Percentiles rank a stretch among this genome's conserved stretches.
Evolutionary conservation across 345 rosid genomes (phyloP).

Genomic region (Rubroshorea leprosula): DNA sequence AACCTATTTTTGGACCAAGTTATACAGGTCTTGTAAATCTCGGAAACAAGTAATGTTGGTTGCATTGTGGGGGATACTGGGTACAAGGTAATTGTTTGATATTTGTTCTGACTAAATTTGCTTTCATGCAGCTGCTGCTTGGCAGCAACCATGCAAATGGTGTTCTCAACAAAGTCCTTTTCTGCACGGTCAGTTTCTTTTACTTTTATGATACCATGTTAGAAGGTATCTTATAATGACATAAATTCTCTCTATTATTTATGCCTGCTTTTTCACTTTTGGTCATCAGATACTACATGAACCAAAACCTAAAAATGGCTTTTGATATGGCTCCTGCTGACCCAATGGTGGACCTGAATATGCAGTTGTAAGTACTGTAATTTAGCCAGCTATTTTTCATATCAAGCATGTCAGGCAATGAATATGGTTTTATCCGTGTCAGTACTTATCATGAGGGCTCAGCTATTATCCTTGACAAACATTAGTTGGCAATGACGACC

Average conservation of each 20-base stretch:
- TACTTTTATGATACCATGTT: constrained; percentile 5
- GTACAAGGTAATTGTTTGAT: constrained; percentile 8
- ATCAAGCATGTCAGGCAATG: too few species aligned
- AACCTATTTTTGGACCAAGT: constrained; percentile 87
- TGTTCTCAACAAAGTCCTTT: constrained; percentile 72
- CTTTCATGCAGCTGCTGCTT: constrained; percentile 78
- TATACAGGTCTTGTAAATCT: constrained; percentile 96
- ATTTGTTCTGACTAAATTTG: constrained; percentile 2
- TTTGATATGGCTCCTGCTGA: constrained; percentile 91
- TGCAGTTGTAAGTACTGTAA: constrained; percentile 72
- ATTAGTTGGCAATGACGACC: too few species aligned
- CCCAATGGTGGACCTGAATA: constrained; percentile 91
- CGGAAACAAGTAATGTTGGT: constrained; percentile 74
- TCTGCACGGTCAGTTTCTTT: constrained; percentile 64
- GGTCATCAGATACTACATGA: constrained; percentile 55
- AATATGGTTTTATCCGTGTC: too few species aligned
- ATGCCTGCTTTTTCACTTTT: constrained; percentile 4
- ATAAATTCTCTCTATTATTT: constrained; percentile 5
- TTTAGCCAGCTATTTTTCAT: too few species aligned
- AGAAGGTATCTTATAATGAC: constrained; percentile 1
- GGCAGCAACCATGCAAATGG: constrained; percentile 97
- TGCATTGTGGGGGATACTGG: constrained; percentile 2
- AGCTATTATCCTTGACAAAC: too few species aligned
- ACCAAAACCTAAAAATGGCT: constrained; percentile 68
- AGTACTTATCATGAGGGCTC: too few species aligned